A percentile compares a stretch with the other conserved stretches of the same genome.
Evolutionary conservation across 1,284 basidiomycete genomes (phyloP).

Genomic region (Ganoderma leucocontextum): DNA sequence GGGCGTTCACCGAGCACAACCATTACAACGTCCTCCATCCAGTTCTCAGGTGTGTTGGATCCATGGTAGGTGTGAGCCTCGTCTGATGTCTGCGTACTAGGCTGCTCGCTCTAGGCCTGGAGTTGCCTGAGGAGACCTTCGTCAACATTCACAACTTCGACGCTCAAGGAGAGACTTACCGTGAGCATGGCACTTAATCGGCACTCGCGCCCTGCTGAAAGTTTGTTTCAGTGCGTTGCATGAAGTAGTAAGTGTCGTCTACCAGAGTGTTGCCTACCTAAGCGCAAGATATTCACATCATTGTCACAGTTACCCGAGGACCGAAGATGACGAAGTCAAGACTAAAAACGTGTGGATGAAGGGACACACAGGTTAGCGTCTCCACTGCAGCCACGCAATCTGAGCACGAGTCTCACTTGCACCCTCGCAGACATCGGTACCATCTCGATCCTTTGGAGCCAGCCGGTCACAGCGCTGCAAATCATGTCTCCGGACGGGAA

Average conservation of each 20-base stretch:
- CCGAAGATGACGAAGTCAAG: constrained; percentile 57
- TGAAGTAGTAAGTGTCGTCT: constrained; percentile 44
- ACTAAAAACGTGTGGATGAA: constrained; percentile 68
- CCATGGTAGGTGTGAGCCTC: too few relatives aligned
- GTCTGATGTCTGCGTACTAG: constrained; percentile 20
- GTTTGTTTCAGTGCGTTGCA: constrained; percentile 39
- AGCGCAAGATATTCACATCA: background rate
- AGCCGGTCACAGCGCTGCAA: constrained; percentile 66
- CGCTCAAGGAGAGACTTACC: constrained; percentile 35
- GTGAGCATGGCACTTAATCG: constrained; percentile 33
- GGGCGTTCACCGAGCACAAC: constrained; percentile 40
- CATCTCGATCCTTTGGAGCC: constrained; percentile 64
- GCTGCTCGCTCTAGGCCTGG: constrained; percentile 39
- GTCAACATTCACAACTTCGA: constrained; percentile 48
- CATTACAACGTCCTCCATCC: constrained; percentile 40
- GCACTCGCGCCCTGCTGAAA: background rate
- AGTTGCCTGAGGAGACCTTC: constrained; percentile 46
- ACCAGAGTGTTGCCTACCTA: background rate
- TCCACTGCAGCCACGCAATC: background rate
- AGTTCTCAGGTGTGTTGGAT: constrained; percentile 39
- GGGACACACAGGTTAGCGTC: constrained; percentile 59
- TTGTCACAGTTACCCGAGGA: constrained; percentile 42
- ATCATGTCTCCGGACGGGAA: constrained; percentile 58
- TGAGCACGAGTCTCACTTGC: background rate
- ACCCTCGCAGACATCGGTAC: constrained; percentile 56